Conservation (phyloP, 805 yeast genomes). For the Helenozyma rhizophorensis region DNA sequence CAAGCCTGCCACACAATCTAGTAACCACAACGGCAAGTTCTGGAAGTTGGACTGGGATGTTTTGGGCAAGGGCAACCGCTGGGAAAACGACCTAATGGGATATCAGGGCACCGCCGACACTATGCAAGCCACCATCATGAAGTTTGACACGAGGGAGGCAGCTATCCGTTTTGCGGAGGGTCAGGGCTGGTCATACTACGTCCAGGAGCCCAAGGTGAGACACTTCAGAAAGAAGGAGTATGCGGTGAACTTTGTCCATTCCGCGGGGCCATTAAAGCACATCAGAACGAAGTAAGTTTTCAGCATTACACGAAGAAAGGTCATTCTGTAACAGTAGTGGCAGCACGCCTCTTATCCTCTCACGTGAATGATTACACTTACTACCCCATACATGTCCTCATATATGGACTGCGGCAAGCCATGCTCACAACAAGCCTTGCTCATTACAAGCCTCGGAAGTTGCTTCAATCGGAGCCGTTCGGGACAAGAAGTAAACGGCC, state of each 20-base stretch:
- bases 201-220: conserved; percentile 76
- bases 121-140: conserved; percentile 75
- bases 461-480: too few species aligned
- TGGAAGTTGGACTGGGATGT: conserved; percentile 89
- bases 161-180: conserved; percentile 77
- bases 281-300: conserved; percentile 81
- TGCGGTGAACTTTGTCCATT: conserved; percentile 65
- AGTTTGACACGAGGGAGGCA: conserved; percentile 69
- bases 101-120: conserved; percentile 76
- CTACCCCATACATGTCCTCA: too few species aligned
- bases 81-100: conserved; percentile 89
- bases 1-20: conserved; percentile 80
- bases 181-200: conserved; percentile 81
- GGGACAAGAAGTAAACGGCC: too few species aligned
- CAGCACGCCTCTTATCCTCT: too few species aligned
- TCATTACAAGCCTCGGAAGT: too few species aligned
- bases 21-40: conserved; percentile 45
- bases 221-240: conserved; percentile 73
- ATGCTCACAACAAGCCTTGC: too few species aligned
- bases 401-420: too few species aligned
- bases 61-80: conserved; percentile 67
- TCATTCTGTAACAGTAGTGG: too few species aligned
- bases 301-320: too few species aligned
- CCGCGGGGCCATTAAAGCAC: conserved; percentile 67
- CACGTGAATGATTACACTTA: too few species aligned